phyloP scores from a whole-genome alignment of 257 asterid species.

The Ilex aquifolium region DNA sequence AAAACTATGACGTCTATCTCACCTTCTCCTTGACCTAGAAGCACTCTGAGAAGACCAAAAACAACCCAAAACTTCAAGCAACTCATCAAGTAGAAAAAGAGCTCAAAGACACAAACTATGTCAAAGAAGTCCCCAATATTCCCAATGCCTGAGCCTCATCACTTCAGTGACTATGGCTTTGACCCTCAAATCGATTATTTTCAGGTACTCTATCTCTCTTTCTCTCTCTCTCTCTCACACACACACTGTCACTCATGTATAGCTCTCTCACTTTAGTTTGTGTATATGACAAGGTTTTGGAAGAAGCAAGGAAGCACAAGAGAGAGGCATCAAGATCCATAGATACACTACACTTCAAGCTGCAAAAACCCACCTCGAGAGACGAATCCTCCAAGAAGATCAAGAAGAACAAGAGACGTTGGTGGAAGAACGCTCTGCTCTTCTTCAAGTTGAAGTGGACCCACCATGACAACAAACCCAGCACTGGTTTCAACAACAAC shows the following conservation, averaged over 20 bases:
- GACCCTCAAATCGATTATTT: constrained; percentile 73
- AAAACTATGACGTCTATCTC: no score
- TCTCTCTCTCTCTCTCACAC: no score
- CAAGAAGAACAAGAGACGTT: constrained; percentile 59
- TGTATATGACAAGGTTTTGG: constrained; percentile 40
- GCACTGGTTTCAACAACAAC: not conserved
- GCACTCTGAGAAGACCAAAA: not conserved
- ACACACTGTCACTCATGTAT: no score
- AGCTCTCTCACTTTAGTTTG: not conserved
- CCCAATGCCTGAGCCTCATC: constrained; percentile 48
- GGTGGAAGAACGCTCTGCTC: constrained; percentile 77
- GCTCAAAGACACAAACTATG: constrained; percentile 16
- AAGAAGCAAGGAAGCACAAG: constrained; percentile 61
- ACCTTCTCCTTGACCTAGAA: no score
- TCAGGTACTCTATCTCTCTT: constrained; percentile 37
- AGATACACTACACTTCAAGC: constrained; percentile 38
- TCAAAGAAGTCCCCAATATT: constrained; percentile 50
- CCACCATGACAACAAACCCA: constrained; percentile 3
- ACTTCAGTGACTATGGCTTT: constrained; percentile 70
- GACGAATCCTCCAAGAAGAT: constrained; percentile 49
- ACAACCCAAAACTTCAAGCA: not conserved
- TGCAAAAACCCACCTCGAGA: constrained; percentile 42
- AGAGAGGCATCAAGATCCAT: constrained; percentile 31
- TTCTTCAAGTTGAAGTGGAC: constrained; percentile 36
- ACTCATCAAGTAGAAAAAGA: not conserved